Conservation (phyloP, 2,329 filamentous ascomycete genomes). For the Didymella pinodella region DNA sequence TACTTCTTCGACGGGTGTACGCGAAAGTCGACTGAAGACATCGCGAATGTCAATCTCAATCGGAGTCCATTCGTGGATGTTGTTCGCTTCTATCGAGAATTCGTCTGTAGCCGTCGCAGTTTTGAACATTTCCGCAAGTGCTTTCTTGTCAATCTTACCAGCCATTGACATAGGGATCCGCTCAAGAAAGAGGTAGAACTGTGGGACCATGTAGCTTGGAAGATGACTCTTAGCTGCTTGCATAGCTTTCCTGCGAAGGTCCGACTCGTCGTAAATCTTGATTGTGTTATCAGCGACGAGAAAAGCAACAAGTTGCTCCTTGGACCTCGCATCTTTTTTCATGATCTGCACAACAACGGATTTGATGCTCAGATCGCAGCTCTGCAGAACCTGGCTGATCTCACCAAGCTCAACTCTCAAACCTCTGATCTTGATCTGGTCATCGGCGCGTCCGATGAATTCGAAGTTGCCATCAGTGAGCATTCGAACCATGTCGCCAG, state of each 20-base stretch:
- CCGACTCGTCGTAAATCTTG: slow-evolving; percentile 16
- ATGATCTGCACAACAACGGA: slow-evolving; percentile 45
- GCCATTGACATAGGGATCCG: slow-evolving; percentile 50
- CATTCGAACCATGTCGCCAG: slow-evolving; percentile 51
- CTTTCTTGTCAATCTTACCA: slow-evolving; percentile 52
- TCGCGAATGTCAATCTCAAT: slow-evolving; percentile 63
- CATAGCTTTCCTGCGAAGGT: slow-evolving; percentile 32
- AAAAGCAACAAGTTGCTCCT: slow-evolving; percentile 50
- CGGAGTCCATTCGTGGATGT: slow-evolving; percentile 56
- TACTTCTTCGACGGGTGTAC: slow-evolving; percentile 61
- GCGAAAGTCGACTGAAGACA: slow-evolving; percentile 67
- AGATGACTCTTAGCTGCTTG: slow-evolving; percentile 32
- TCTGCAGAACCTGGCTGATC: slow-evolving; percentile 45
- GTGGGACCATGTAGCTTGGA: slow-evolving; percentile 51
- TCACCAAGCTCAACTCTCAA: slow-evolving; percentile 51
- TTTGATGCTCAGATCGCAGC: slow-evolving; percentile 30
- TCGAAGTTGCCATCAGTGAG: slow-evolving; percentile 50
- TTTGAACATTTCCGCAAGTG: slow-evolving; percentile 42
- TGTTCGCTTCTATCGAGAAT: background rate
- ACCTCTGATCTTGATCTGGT: slow-evolving; percentile 53
- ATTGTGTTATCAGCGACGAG: slow-evolving; percentile 23
- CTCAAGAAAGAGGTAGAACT: slow-evolving; percentile 46
- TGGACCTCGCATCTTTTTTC: slow-evolving; percentile 33
- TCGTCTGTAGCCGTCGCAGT: slow-evolving; percentile 21
- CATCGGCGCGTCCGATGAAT: slow-evolving; percentile 50